Evolutionary conservation across 169 alveolate genomes (phyloP), one percentile per base, ranked within the genome.

Genomic region (Eimeria zaria): DNA sequence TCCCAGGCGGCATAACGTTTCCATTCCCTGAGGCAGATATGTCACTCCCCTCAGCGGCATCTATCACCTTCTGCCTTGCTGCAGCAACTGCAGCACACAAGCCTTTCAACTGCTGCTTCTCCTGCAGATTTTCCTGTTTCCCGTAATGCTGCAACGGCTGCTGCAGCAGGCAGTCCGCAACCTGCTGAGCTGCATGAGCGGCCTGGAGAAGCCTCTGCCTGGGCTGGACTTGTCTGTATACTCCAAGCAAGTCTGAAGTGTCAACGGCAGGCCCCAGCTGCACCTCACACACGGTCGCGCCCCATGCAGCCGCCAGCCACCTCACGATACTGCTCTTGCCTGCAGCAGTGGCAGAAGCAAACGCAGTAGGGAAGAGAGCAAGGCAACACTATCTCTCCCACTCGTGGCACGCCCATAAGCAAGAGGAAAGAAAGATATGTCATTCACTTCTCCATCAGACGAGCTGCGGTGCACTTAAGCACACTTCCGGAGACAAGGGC

Each of bases 181-280:
- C 62, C 20, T 84, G 84, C 76, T 84, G 95, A 6, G 89, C 87
- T 44, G 58, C 74, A 8, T 20, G 64, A 16, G 87, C 76, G 12
- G 90, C 87, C 74, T 55, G 85, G 11, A 51, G 81, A 33, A 62
- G 60, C 41, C 93, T 39, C 30, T 67, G 88, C 27, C 33, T 44
- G 22, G 97, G 91, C 69, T 55, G 73, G 27, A 53, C 46, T 84
- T 96, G 97, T 87, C 97, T 96, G 81, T 92, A 97, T 60, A 97
- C 91, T 51, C 98, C 98, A 87, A 97, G 95, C 27, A 97, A 96
- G 41, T 97, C 98, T 44, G 97, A 89, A 9, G 98, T 92, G 81
- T 97, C 98, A 94, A 95, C 95, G 9, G 97, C 90, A 3, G 97
- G 97, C 33, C 96, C 84, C 39, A 97, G 95, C 64, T 97, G 97